Conservation (phyloP, 2,329 filamentous ascomycete genomes). For the Colletotrichum gloeosporioides region DNA sequence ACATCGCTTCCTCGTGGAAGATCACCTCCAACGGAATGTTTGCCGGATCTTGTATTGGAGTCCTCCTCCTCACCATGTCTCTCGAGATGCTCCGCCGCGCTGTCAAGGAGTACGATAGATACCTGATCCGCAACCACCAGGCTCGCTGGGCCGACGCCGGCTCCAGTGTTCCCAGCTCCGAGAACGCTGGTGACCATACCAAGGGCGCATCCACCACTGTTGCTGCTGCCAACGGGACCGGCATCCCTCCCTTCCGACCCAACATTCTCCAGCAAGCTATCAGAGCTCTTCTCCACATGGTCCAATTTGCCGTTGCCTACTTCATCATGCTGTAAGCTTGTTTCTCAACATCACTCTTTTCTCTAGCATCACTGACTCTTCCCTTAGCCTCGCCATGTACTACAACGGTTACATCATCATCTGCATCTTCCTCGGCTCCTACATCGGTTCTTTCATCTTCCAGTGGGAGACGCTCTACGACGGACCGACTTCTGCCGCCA, state of each 20-base stretch:
- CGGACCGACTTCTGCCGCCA: constrained; percentile 37
- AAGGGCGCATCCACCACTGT: background rate
- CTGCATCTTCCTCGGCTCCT: constrained; percentile 79
- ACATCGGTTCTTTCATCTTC: constrained; percentile 75
- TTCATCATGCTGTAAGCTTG: constrained; percentile 71
- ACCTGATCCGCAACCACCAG: constrained; percentile 60
- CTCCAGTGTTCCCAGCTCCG: constrained; percentile 1
- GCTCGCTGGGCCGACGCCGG: constrained; percentile 23
- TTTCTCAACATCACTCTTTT: rapidly evolving
- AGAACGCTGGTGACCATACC: background rate
- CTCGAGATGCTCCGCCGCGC: constrained; percentile 76
- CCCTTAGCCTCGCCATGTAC: constrained; percentile 56
- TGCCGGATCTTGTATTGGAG: constrained; percentile 80
- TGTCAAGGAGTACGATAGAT: constrained; percentile 75
- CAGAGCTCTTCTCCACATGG: constrained; percentile 70
- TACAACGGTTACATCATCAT: constrained; percentile 80
- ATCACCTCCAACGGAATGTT: constrained; percentile 65
- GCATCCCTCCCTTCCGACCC: constrained; percentile 53
- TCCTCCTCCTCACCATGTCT: constrained; percentile 73
- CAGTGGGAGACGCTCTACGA: constrained; percentile 65
- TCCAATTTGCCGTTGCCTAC: constrained; percentile 78
- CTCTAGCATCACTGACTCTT: background rate
- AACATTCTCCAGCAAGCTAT: constrained; percentile 69
- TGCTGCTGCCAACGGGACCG: background rate
- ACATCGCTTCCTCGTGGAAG: background rate